Conservation (phyloP, 225 moss, liverwort and hornwort genomes). For the Anthoceros angustus region DNA sequence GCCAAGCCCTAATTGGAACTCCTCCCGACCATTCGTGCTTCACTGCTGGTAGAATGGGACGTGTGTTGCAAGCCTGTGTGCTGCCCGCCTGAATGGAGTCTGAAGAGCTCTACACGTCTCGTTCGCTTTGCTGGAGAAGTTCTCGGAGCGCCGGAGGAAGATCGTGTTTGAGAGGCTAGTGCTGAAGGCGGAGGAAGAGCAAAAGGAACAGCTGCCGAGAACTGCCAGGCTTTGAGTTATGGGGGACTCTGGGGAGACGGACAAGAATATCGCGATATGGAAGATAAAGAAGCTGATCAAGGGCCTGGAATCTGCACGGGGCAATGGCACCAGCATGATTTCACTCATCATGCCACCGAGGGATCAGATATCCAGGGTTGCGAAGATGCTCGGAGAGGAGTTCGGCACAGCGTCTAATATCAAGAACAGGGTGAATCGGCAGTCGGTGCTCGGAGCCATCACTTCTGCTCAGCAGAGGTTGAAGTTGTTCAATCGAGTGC, state of each 20-base stretch:
- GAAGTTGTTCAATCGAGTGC: slow-evolving; percentile 87
- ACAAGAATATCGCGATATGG: slow-evolving; percentile 98
- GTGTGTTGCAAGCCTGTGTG: no score
- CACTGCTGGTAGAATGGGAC: no score
- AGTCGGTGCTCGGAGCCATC: slow-evolving; percentile 87
- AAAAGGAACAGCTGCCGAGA: slow-evolving; percentile 3
- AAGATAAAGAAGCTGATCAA: slow-evolving; percentile 99
- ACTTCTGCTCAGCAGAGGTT: slow-evolving; percentile 80
- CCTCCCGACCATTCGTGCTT: no score
- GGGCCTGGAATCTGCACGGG: slow-evolving; percentile 82
- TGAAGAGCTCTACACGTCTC: background rate
- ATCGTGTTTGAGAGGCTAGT: background rate
- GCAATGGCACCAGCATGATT: slow-evolving; percentile 92
- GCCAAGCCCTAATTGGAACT: no score
- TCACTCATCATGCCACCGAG: slow-evolving; percentile 95
- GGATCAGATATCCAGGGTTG: slow-evolving; percentile 88
- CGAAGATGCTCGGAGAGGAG: slow-evolving; percentile 95
- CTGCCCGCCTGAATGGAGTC: no score
- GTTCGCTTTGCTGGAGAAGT: slow-evolving; percentile 6
- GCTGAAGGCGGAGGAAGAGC: background rate
- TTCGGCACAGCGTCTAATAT: slow-evolving; percentile 89
- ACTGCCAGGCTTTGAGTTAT: slow-evolving; percentile 10
- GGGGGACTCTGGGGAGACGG: slow-evolving; percentile 71
- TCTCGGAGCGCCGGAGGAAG: background rate
- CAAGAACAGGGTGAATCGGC: slow-evolving; percentile 81